Evolutionary conservation across 306 rosid genomes (phyloP).

Genomic region (Rosa rugosa): DNA sequence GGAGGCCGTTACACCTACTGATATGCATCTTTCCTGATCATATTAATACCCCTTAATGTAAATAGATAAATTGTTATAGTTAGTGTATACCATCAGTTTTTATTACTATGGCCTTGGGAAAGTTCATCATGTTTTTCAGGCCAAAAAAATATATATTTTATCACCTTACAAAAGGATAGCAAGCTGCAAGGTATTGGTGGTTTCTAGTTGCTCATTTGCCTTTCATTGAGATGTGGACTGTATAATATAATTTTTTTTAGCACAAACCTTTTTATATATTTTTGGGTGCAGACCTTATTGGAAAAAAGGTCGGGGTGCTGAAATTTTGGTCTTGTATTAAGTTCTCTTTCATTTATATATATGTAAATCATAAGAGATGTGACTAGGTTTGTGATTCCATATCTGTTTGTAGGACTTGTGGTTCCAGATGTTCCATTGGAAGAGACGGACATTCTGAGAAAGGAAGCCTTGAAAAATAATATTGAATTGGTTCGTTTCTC

Average conservation of each 20-base stretch:
- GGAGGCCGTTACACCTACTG: neutral
- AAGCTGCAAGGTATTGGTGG: neutral
- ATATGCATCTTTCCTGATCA: neutral
- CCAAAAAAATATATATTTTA: neutral
- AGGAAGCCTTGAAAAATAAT: constrained; percentile 67
- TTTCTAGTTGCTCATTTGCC: neutral
- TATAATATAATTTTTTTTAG: neutral
- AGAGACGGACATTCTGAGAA: constrained; percentile 66
- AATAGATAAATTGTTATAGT: neutral
- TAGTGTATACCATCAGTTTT: neutral
- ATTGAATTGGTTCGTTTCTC: constrained; percentile 72
- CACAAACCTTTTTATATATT: neutral
- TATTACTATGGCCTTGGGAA: neutral
- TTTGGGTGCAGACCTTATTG: neutral
- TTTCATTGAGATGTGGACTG: neutral
- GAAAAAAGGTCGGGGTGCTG: neutral
- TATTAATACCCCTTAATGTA: neutral
- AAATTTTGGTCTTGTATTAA: neutral
- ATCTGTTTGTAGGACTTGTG: constrained; percentile 66
- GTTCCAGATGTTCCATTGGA: constrained; percentile 96
- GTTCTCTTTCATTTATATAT: neutral
- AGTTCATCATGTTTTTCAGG: neutral
- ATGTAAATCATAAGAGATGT: neutral
- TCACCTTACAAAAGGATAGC: neutral
- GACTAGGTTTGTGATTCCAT: constrained; percentile 5